Evolutionary conservation across 2,329 filamentous ascomycete species (phyloP).

Genomic region (Colletotrichum truncatum): DNA sequence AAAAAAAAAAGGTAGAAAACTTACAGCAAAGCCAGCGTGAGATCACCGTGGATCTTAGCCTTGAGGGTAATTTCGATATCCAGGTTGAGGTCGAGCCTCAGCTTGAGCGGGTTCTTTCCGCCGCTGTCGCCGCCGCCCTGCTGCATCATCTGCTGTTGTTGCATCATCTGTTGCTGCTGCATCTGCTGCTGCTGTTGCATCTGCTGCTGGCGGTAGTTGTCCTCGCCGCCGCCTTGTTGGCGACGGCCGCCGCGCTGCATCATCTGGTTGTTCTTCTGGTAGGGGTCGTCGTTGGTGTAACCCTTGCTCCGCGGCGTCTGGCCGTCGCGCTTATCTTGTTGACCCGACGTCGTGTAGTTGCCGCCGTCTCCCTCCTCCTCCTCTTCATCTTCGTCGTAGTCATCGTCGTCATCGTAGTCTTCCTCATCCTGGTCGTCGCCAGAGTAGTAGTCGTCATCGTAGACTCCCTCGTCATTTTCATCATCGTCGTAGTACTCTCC

Average conservation of each 20-base stretch:
- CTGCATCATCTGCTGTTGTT: constrained; percentile 36
- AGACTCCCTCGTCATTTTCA: constrained; percentile 11
- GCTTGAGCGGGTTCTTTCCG: constrained; percentile 35
- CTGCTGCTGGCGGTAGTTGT: constrained; percentile 14
- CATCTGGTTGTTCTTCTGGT: constrained; percentile 10
- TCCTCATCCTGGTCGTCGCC: constrained; percentile 29
- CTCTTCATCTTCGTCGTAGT: constrained; percentile 34
- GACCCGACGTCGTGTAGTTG: constrained; percentile 20
- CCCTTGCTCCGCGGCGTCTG: constrained; percentile 11
- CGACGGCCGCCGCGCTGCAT: constrained; percentile 3
- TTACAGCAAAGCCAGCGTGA: constrained; percentile 78
- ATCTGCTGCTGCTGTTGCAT: constrained; percentile 32
- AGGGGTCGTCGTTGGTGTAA: constrained; percentile 8
- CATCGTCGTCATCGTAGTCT: constrained; percentile 28
- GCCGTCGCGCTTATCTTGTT: neutral
- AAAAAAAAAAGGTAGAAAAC: constrained; percentile 31
- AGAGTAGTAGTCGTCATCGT: constrained; percentile 31
- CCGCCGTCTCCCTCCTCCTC: constrained; percentile 21
- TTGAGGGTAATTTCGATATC: constrained; percentile 84
- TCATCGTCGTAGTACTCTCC: constrained; percentile 21
- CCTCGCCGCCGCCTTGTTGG: constrained; percentile 29
- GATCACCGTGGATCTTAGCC: constrained; percentile 80
- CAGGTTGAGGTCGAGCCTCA: constrained; percentile 68
- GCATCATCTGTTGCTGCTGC: constrained; percentile 38
- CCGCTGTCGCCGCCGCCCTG: constrained; percentile 35